phyloP scores from a whole-genome alignment of 306 rosid genomes.

The Fragaria vesca region DNA sequence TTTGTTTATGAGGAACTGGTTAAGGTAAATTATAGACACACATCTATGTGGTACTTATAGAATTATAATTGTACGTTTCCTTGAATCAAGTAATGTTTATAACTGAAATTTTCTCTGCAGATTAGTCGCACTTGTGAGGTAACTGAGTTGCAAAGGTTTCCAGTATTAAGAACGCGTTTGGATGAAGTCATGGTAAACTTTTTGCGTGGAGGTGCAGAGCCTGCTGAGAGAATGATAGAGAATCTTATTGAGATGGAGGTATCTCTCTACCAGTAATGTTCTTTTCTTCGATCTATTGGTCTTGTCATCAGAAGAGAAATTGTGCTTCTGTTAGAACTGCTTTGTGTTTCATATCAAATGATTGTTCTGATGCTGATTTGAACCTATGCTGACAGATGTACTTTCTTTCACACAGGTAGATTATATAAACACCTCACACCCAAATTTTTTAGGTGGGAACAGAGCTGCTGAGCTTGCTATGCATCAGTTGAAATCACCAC shows the following conservation, averaged over 20 bases:
- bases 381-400: slow-evolving; percentile 7
- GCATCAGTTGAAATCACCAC: slow-evolving; percentile 33
- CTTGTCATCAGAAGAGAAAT: background rate
- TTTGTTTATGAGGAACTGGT: slow-evolving; percentile 42
- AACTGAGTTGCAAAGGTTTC: slow-evolving; percentile 40
- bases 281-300: background rate
- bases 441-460: slow-evolving; percentile 44
- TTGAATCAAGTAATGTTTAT: slow-evolving; percentile 10
- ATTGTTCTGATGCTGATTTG: slow-evolving; percentile 1
- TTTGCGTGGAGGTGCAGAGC: slow-evolving; percentile 34
- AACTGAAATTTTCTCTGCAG: slow-evolving; percentile 25
- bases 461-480: slow-evolving; percentile 43
- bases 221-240: slow-evolving; percentile 45
- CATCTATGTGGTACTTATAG: background rate
- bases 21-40: slow-evolving; percentile 25
- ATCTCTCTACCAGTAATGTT: background rate
- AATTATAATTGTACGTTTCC: background rate
- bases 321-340: background rate
- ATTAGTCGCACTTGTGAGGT: slow-evolving; percentile 38
- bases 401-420: slow-evolving; percentile 32
- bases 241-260: slow-evolving; percentile 53
- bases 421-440: slow-evolving; percentile 44
- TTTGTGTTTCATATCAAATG: background rate
- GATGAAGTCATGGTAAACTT: slow-evolving; percentile 39
- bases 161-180: slow-evolving; percentile 37